Evolutionary conservation across 805 yeast species (phyloP).

Genomic region (Lipomyces oligophaga): DNA sequence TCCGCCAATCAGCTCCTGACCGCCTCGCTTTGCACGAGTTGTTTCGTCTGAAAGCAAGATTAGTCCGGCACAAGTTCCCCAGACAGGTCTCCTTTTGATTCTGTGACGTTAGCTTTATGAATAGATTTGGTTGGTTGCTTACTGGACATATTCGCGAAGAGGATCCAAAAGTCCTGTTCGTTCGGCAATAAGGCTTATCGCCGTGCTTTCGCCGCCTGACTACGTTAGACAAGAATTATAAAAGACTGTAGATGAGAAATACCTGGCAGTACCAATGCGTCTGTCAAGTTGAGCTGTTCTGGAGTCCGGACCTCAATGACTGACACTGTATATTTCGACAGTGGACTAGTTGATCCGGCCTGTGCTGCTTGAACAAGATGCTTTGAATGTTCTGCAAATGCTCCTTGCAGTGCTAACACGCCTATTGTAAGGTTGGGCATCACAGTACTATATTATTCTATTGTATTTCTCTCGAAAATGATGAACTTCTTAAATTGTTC

Average conservation of each 20-base stretch:
- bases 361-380: constrained; percentile 43
- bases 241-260: neutral
- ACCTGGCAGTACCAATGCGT: constrained; percentile 68
- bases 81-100: constrained; percentile 49
- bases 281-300: constrained; percentile 49
- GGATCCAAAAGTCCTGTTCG: constrained; percentile 57
- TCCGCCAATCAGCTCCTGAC: constrained; percentile 60
- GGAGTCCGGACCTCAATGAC: constrained; percentile 51
- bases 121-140: constrained; percentile 1
- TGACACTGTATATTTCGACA: constrained; percentile 30
- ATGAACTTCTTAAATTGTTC: no score
- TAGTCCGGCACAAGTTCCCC: constrained; percentile 89
- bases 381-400: constrained; percentile 63
- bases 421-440: constrained; percentile 45
- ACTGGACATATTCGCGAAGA: constrained; percentile 48
- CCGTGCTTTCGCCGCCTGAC: constrained; percentile 58
- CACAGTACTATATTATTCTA: constrained; percentile 1
- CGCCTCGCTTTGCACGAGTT: constrained; percentile 46
- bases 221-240: neutral
- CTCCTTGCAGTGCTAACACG: constrained; percentile 76
- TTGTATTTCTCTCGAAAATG: no score
- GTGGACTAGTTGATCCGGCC: constrained; percentile 25
- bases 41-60: constrained; percentile 55
- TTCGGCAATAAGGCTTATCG: constrained; percentile 69
- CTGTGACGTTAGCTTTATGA: constrained; percentile 3